phyloP scores from a whole-genome alignment of 1,139 yeast species.

The Diutina scorzettiae region DNA sequence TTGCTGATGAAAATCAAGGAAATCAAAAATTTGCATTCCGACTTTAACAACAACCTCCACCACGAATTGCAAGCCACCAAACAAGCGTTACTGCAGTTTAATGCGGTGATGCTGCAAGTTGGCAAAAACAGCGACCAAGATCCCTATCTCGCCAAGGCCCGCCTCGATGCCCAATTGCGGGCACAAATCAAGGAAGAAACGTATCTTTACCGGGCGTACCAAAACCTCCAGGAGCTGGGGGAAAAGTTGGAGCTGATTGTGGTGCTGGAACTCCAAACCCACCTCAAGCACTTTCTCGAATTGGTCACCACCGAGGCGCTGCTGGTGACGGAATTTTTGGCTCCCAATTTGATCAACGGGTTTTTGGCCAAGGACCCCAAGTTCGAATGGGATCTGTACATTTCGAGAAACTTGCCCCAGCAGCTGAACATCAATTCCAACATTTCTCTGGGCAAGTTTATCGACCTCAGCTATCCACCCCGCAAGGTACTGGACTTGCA shows the following conservation, averaged over 20 bases:
- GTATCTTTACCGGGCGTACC: slow-evolving; percentile 75
- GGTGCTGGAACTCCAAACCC: slow-evolving; percentile 74
- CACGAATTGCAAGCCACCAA: slow-evolving; percentile 60
- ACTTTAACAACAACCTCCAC: slow-evolving; percentile 64
- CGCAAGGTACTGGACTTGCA: slow-evolving; percentile 51
- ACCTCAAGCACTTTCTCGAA: slow-evolving; percentile 60
- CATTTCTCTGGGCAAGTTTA: slow-evolving; percentile 40
- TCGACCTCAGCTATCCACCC: slow-evolving; percentile 61
- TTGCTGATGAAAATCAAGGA: slow-evolving; percentile 77
- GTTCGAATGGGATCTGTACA: slow-evolving; percentile 84
- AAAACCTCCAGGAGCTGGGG: slow-evolving; percentile 80
- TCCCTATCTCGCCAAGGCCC: slow-evolving; percentile 67
- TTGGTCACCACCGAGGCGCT: slow-evolving; percentile 59
- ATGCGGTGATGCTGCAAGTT: slow-evolving; percentile 14
- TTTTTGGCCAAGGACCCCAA: slow-evolving; percentile 67
- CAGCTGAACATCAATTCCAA: slow-evolving; percentile 19
- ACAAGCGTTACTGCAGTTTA: slow-evolving; percentile 35
- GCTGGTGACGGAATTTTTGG: slow-evolving; percentile 49
- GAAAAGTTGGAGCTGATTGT: slow-evolving; percentile 83
- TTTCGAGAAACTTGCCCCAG: slow-evolving; percentile 47
- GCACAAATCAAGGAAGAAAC: slow-evolving; percentile 76
- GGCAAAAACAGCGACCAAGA: slow-evolving; percentile 38
- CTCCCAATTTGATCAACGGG: slow-evolving; percentile 60
- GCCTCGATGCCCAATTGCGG: slow-evolving; percentile 65
- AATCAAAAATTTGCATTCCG: slow-evolving; percentile 68